These are phyloP conservation scores for Chrysoporthe austroafricana DNA, from an alignment of 2,329 filamentous ascomycete species.

Conservation along the genomic window DNA sequence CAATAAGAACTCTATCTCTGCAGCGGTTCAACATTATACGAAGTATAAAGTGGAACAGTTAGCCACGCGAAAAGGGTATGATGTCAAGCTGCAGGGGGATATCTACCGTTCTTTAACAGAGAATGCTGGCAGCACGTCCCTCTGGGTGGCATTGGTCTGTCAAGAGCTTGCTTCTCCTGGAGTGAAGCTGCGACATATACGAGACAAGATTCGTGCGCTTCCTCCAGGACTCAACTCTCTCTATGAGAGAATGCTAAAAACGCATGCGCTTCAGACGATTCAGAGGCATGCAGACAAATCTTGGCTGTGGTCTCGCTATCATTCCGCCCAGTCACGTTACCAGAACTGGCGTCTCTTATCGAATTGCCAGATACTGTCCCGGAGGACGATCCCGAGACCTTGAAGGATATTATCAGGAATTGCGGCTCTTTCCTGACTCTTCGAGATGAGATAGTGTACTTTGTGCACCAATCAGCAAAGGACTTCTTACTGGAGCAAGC, in stretches of 20 bases:
- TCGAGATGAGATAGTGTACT: conserved; percentile 29
- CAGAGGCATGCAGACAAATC: conserved; percentile 28
- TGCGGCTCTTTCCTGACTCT: conserved; percentile 48
- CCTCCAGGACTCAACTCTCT: conserved; percentile 41
- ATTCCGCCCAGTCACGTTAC: conserved; percentile 43
- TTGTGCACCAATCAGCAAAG: conserved; percentile 13
- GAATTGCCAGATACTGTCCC: conserved; percentile 18
- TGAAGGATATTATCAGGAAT: conserved; percentile 34
- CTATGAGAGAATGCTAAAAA: conserved; percentile 45
- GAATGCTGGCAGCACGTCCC: conserved; percentile 46
- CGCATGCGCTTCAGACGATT: conserved; percentile 34
- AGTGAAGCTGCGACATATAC: conserved; percentile 19
- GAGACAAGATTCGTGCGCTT: conserved; percentile 32
- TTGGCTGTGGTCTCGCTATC: conserved; percentile 38
- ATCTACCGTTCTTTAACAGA: conserved; percentile 33
- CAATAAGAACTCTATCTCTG: conserved; percentile 34
- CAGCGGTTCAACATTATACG: conserved; percentile 35
- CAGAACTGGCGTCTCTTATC: conserved; percentile 39
- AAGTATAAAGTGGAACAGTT: conserved; percentile 38
- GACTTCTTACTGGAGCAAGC: conserved; percentile 26
- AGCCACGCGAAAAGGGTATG: conserved; percentile 35
- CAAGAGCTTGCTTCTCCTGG: conserved; percentile 34
- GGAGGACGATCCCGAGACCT: conserved; percentile 20
- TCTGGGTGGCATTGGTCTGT: conserved; percentile 49
- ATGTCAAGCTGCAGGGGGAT: conserved; percentile 23